Conservation (phyloP, 345 rosid genomes). For the Aquilaria yunnanensis region DNA sequence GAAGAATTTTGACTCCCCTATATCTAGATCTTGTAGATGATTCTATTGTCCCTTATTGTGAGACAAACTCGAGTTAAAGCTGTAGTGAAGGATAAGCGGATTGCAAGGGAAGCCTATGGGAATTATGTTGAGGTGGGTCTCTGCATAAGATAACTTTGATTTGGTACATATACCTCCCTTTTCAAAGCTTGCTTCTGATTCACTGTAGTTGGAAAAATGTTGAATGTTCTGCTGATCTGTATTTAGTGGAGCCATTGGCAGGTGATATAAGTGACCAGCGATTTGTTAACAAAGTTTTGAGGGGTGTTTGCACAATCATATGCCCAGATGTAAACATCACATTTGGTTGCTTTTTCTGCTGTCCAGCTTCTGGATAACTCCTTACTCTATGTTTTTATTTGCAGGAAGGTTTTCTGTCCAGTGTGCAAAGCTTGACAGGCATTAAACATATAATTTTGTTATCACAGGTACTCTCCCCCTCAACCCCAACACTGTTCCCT, state of each 20-base stretch:
- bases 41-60: constrained; percentile 65
- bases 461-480: constrained; percentile 63
- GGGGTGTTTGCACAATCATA: constrained; percentile 70
- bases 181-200: neutral
- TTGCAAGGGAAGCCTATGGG: constrained; percentile 79
- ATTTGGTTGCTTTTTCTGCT: neutral
- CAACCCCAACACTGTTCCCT: neutral
- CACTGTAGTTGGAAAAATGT: neutral
- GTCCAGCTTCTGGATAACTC: neutral
- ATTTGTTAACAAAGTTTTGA: constrained; percentile 56
- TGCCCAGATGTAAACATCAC: constrained; percentile 57
- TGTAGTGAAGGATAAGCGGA: constrained; percentile 65
- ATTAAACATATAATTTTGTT: constrained; percentile 62
- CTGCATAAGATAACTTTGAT: neutral
- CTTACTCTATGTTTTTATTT: neutral
- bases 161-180: neutral
- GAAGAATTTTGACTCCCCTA: constrained; percentile 26
- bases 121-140: constrained; percentile 73
- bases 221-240: constrained; percentile 8
- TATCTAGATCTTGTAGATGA: constrained; percentile 65
- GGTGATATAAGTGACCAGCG: constrained; percentile 55
- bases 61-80: constrained; percentile 67
- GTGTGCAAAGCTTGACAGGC: constrained; percentile 56
- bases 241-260: constrained; percentile 36
- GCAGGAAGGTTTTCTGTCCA: constrained; percentile 84